These are phyloP conservation scores for Areca catechu DNA, from an alignment of 176 grass and related monocot species.

Conservation along the genomic window DNA sequence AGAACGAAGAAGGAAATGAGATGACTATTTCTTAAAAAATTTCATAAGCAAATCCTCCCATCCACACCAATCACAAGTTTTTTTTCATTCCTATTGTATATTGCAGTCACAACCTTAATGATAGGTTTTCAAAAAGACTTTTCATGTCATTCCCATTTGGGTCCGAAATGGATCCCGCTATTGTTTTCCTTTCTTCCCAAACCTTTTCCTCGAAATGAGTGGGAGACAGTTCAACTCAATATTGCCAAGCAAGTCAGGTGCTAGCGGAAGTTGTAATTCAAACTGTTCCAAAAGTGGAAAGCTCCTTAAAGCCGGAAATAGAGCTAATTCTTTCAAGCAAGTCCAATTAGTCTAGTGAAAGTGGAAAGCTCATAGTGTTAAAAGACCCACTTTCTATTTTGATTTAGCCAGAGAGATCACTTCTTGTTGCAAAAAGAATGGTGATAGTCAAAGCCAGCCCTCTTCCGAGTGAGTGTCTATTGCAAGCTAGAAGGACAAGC, in stretches of 20 bases:
- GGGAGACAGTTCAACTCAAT: too few relatives aligned
- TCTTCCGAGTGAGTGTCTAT: too few relatives aligned
- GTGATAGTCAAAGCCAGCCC: too few relatives aligned
- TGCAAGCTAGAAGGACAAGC: too few relatives aligned
- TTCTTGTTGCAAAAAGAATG: background rate
- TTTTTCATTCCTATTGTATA: background rate
- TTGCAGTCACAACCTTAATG: background rate
- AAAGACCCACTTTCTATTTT: background rate
- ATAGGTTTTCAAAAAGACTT: background rate
- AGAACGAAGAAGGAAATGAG: background rate
- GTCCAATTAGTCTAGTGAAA: conserved; percentile 2
- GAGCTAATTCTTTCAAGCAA: conserved; percentile 4
- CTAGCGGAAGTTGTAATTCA: background rate
- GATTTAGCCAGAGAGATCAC: background rate
- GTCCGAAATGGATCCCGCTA: background rate
- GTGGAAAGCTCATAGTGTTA: background rate
- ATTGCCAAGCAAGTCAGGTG: background rate
- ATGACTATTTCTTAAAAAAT: background rate
- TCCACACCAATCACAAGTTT: background rate
- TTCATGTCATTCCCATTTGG: background rate
- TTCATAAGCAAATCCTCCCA: too few relatives aligned
- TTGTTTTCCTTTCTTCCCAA: background rate
- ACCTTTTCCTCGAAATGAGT: background rate
- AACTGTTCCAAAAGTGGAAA: background rate
- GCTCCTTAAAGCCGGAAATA: background rate